phyloP scores from a whole-genome alignment of 176 grass and related monocot species.

The Musa beccarii region DNA sequence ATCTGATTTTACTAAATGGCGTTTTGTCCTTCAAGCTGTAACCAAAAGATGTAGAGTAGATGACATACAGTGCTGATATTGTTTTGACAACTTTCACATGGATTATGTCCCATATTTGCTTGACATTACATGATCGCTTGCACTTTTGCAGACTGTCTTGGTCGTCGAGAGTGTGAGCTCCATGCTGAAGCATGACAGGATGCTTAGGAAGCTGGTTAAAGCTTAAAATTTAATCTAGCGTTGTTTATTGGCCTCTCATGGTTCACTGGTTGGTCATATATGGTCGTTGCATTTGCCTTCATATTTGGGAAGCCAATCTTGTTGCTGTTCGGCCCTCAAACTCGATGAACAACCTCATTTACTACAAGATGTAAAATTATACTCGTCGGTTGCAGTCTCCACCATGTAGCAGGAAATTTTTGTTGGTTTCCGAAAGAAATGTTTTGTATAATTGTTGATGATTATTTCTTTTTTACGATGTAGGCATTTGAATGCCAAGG shows the following conservation, averaged over 20 bases:
- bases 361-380: neutral
- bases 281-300: neutral
- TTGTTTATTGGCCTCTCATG: neutral
- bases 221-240: neutral
- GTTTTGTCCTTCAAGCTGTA: neutral
- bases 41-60: no score
- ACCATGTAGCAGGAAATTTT: neutral
- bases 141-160: constrained; percentile 60
- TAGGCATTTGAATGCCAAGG: no score
- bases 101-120: neutral
- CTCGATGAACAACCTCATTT: neutral
- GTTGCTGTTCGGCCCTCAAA: no score
- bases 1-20: neutral
- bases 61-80: neutral
- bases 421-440: neutral
- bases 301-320: neutral
- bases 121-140: constrained; percentile 18
- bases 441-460: no score
- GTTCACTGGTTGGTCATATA: neutral
- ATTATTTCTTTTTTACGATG: no score
- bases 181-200: constrained; percentile 79
- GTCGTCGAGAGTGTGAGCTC: constrained; percentile 64
- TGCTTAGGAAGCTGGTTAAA: constrained; percentile 42
- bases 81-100: constrained; percentile 6
- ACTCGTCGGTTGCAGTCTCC: neutral